Percentiles rank a stretch among this genome's conserved stretches.
Conservation (phyloP, 495 filamentous ascomycete species). For the Melanomma pulvis-pyrius region DNA sequence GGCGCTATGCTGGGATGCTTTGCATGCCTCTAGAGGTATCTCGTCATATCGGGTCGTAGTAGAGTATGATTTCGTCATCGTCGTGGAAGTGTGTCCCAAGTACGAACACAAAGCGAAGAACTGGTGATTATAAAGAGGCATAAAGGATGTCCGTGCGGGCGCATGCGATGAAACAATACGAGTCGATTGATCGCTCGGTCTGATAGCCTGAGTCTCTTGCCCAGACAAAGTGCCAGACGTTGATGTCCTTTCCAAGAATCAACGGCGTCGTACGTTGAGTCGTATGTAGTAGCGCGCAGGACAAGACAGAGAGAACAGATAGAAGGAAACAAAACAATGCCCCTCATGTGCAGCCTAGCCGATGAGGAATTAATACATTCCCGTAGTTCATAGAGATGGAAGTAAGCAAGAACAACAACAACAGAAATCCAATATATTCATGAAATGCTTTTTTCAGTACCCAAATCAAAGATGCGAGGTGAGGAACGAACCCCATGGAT, state of each 20-base stretch:
- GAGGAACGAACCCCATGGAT: slow-evolving; percentile 35
- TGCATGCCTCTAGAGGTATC: slow-evolving; percentile 21
- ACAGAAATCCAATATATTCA: slow-evolving; percentile 35
- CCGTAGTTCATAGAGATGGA: not conserved
- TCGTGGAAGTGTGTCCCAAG: slow-evolving; percentile 9
- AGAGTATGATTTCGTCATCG: slow-evolving; percentile 23
- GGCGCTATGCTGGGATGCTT: not conserved
- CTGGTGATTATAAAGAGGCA: not conserved
- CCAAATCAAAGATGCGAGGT: slow-evolving; percentile 36
- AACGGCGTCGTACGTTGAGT: not conserved
- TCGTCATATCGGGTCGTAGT: slow-evolving; percentile 23
- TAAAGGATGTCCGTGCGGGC: not conserved
- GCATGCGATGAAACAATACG: not conserved
- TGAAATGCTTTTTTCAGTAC: slow-evolving; percentile 40
- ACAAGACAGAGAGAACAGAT: not conserved
- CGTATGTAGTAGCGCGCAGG: not conserved
- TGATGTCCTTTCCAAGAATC: not conserved
- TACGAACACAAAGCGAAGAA: not conserved
- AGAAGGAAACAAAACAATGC: slow-evolving; percentile 15
- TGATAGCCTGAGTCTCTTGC: not conserved
- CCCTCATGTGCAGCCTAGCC: slow-evolving; percentile 1
- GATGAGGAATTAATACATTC: slow-evolving; percentile 28
- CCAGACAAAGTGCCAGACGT: not conserved
- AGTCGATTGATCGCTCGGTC: not conserved
- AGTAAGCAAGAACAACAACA: not conserved